A percentile compares a stretch with the other conserved stretches of the same genome.
These are phyloP conservation scores for Colletotrichum gigasporum DNA, from an alignment of 2,329 filamentous ascomycete species.

Conservation along the genomic window DNA sequence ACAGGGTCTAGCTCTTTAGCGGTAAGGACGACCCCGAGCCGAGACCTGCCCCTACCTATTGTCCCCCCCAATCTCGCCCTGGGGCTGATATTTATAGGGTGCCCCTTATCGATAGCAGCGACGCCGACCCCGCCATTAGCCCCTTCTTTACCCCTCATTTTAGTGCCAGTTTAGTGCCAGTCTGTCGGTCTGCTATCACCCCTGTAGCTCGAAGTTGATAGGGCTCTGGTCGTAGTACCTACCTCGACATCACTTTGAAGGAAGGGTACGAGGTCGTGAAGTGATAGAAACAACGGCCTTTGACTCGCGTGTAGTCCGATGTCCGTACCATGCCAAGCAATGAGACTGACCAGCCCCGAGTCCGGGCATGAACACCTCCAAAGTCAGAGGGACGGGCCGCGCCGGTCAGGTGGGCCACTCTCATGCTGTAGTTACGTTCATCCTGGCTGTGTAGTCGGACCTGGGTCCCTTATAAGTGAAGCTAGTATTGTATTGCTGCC, in stretches of 20 bases:
- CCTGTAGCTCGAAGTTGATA: neutral
- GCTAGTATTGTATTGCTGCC: too few species aligned
- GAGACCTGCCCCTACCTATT: neutral
- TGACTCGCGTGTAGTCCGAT: conserved; percentile 1
- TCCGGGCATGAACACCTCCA: neutral
- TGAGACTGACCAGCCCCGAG: neutral
- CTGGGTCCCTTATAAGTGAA: too few species aligned
- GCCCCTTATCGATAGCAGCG: conserved; percentile 10
- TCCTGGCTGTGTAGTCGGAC: neutral
- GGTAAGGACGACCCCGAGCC: conserved; percentile 14
- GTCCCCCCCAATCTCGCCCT: too few species aligned
- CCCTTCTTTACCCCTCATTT: conserved; percentile 13
- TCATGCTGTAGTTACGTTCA: conserved; percentile 8
- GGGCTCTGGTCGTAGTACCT: too few species aligned
- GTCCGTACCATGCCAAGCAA: neutral
- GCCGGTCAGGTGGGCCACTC: conserved; percentile 5
- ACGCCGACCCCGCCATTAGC: conserved; percentile 11
- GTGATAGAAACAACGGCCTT: neutral
- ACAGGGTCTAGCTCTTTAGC: conserved; percentile 18
- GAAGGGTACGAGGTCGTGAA: too few species aligned
- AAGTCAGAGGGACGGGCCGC: conserved; percentile 13
- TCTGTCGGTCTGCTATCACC: conserved; percentile 20
- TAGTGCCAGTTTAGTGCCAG: conserved; percentile 4
- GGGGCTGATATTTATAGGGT: neutral
- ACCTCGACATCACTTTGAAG: neutral